Percentiles rank a stretch among this genome's conserved stretches.
phyloP scores from a whole-genome alignment of 805 yeast genomes.

The Blastobotrys muscicola region DNA sequence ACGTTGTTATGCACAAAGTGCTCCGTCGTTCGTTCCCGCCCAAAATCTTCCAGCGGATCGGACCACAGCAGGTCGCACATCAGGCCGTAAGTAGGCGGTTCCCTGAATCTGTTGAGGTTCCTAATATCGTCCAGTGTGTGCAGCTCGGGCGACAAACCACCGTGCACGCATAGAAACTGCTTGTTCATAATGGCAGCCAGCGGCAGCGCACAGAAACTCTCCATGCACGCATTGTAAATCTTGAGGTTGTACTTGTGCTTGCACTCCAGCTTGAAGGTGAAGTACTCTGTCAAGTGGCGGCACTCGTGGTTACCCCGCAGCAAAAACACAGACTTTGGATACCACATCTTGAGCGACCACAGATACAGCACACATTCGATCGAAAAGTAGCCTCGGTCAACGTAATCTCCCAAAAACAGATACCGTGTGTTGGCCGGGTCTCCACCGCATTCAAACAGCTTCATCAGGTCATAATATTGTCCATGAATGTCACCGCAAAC shows the following conservation, averaged over 20 bases:
- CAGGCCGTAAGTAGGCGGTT: slow-evolving; percentile 87
- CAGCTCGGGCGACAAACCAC: slow-evolving; percentile 86
- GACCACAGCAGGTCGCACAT: slow-evolving; percentile 97
- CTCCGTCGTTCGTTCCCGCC: slow-evolving; percentile 38
- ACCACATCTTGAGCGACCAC: slow-evolving; percentile 69
- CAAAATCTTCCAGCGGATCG: slow-evolving; percentile 88
- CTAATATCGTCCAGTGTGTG: slow-evolving; percentile 58
- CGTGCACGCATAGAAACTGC: slow-evolving; percentile 94
- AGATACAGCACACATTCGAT: slow-evolving; percentile 61
- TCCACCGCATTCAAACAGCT: slow-evolving; percentile 89
- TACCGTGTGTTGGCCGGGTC: slow-evolving; percentile 69
- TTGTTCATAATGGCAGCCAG: slow-evolving; percentile 88
- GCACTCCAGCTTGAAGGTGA: slow-evolving; percentile 88
- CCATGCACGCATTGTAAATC: slow-evolving; percentile 64
- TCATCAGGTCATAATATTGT: slow-evolving; percentile 82
- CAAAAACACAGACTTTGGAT: slow-evolving; percentile 66
- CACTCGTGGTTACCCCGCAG: slow-evolving; percentile 94
- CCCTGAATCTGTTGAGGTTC: slow-evolving; percentile 68
- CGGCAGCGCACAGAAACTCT: slow-evolving; percentile 79
- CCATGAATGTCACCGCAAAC: slow-evolving; percentile 98
- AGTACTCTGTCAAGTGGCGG: slow-evolving; percentile 83
- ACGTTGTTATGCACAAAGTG: slow-evolving; percentile 56
- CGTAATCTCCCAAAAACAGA: slow-evolving; percentile 87
- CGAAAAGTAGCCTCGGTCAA: slow-evolving; percentile 87
- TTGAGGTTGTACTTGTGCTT: slow-evolving; percentile 61